Evolutionary conservation across 352 stramenopile genomes (phyloP).

Genomic region (Phytophthora tentaculata): DNA sequence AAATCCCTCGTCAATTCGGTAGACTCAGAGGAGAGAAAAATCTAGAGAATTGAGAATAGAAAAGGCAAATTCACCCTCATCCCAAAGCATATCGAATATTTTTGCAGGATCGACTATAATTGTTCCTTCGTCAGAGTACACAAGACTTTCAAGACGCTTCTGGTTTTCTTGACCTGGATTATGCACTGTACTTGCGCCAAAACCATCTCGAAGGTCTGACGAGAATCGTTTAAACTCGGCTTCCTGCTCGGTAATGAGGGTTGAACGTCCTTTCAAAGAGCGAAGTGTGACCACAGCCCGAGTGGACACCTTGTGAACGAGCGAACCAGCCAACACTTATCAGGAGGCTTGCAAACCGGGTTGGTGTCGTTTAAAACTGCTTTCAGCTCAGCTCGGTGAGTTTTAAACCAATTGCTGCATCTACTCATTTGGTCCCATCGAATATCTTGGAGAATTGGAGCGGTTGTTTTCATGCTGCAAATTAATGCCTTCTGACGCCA

Average conservation of each 20-base stretch:
- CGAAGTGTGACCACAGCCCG: background rate
- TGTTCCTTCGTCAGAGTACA: background rate
- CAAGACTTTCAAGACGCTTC: too few relatives aligned
- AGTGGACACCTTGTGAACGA: background rate
- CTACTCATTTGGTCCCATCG: background rate
- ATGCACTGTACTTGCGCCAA: background rate
- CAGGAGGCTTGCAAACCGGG: background rate
- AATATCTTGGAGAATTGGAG: background rate
- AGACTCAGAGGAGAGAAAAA: background rate
- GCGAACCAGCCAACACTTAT: background rate
- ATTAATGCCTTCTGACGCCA: background rate
- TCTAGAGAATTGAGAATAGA: background rate
- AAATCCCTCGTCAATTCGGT: background rate
- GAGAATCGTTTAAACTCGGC: background rate
- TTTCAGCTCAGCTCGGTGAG: background rate
- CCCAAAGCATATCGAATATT: background rate
- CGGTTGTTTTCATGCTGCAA: background rate
- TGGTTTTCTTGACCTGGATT: background rate
- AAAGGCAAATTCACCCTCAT: background rate
- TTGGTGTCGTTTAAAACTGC: background rate
- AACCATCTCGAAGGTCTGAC: too few relatives aligned
- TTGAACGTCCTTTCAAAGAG: background rate
- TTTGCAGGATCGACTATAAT: background rate
- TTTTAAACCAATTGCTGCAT: background rate
- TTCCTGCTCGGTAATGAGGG: background rate